A percentile compares a stretch with the other conserved stretches of the same genome.
Conservation (phyloP, 805 yeast species). For the Naumovozyma baii region DNA sequence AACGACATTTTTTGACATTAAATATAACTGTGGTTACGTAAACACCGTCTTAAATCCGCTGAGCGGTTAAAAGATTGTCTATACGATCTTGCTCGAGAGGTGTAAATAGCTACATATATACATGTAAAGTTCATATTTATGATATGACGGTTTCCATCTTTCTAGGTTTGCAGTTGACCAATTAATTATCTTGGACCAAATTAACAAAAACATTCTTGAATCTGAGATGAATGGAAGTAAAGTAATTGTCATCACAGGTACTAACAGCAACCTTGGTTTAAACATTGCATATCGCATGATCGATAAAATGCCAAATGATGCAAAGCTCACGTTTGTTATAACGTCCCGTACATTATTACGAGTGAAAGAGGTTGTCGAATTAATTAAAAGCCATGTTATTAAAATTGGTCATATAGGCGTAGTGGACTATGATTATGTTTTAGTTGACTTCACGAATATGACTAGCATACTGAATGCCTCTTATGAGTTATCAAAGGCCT, state of each 20-base stretch:
- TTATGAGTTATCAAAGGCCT: slow-evolving; percentile 57
- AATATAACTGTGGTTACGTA: too few species aligned
- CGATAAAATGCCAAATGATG: slow-evolving; percentile 43
- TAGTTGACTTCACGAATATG: slow-evolving; percentile 89
- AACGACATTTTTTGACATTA: too few species aligned
- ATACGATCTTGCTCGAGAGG: too few species aligned
- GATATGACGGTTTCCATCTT: too few species aligned
- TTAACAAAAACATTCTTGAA: too few species aligned
- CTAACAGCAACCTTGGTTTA: slow-evolving; percentile 65
- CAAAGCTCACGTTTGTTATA: slow-evolving; percentile 66
- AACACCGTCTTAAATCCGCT: not conserved
- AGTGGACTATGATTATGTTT: slow-evolving; percentile 76
- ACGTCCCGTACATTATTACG: slow-evolving; percentile 85
- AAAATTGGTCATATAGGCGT: slow-evolving; percentile 40
- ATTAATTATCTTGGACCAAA: too few species aligned
- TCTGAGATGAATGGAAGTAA: slow-evolving; percentile 23
- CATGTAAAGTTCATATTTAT: too few species aligned
- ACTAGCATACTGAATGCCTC: slow-evolving; percentile 69
- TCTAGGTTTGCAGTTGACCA: too few species aligned
- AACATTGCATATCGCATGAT: slow-evolving; percentile 76
- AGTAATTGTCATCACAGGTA: slow-evolving; percentile 40
- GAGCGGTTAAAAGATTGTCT: not conserved
- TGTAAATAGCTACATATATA: too few species aligned
- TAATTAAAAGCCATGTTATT: slow-evolving; percentile 40
- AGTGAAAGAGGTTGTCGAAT: slow-evolving; percentile 62